Conservation (phyloP, 768 basidiomycete species). For the Boletus sp. region DNA sequence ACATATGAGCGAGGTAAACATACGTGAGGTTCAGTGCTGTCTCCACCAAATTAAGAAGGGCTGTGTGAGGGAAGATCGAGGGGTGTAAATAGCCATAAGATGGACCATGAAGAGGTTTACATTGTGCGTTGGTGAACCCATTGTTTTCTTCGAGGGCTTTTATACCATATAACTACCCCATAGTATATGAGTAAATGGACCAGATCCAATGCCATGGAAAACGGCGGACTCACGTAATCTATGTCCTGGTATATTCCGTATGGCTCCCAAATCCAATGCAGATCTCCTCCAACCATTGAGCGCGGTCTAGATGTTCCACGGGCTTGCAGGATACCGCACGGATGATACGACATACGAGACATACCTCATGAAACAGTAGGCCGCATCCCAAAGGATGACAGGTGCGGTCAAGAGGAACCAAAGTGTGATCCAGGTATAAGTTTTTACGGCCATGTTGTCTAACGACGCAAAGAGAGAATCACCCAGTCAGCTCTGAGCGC, state of each 20-base stretch:
- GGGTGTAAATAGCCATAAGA: background rate
- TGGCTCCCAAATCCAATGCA: conserved; percentile 90
- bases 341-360: background rate
- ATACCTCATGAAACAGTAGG: conserved; percentile 79
- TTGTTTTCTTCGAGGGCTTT: conserved; percentile 58
- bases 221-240: conserved; percentile 33
- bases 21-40: conserved; percentile 71
- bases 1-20: conserved; percentile 68
- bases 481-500: background rate
- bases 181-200: conserved; percentile 35
- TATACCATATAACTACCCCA: conserved; percentile 64
- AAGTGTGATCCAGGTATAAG: conserved; percentile 54
- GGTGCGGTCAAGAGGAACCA: conserved; percentile 58
- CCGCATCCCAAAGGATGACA: conserved; percentile 74
- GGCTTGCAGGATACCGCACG: background rate
- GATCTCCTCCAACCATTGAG: conserved; percentile 82
- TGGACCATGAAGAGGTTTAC: conserved; percentile 39
- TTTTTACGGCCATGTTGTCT: conserved; percentile 46
- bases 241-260: conserved; percentile 77
- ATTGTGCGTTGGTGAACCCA: conserved; percentile 85
- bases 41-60: conserved; percentile 77
- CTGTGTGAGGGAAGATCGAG: conserved; percentile 34
- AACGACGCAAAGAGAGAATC: background rate
- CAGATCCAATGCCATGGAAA: background rate
- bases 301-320: conserved; percentile 54